Conservation (phyloP, 805 yeast genomes). For the Jamesozyma piceae region DNA sequence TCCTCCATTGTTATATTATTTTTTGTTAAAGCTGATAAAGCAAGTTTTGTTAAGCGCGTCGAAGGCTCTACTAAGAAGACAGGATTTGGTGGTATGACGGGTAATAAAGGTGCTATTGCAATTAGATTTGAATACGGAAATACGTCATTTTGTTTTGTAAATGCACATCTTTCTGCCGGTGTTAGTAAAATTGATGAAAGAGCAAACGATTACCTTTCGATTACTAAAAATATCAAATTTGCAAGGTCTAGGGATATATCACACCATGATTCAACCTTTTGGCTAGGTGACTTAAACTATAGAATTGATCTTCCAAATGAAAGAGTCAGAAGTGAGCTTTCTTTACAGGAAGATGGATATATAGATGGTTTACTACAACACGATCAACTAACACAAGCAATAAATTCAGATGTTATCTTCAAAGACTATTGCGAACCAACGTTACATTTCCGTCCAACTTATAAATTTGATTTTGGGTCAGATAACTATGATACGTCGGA, state of each 20-base stretch:
- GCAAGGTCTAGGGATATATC: constrained; percentile 64
- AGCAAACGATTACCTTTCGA: constrained; percentile 69
- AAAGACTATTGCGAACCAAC: constrained; percentile 67
- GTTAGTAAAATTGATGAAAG: constrained; percentile 71
- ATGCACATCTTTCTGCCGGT: constrained; percentile 94
- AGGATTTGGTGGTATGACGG: constrained; percentile 93
- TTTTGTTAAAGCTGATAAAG: constrained; percentile 44
- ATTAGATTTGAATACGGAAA: constrained; percentile 76
- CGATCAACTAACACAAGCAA: constrained; percentile 76
- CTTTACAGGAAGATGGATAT: constrained; percentile 33
- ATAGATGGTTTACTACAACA: constrained; percentile 42
- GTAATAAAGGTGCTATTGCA: constrained; percentile 94
- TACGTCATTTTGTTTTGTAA: constrained; percentile 73
- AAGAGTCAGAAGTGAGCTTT: constrained; percentile 52
- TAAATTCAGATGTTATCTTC: constrained; percentile 62
- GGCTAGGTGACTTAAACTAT: constrained; percentile 95
- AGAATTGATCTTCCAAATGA: constrained; percentile 66
- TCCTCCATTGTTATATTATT: constrained; percentile 59
- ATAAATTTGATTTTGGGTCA: constrained; percentile 83
- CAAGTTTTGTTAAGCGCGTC: constrained; percentile 58
- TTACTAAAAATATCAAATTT: constrained; percentile 67
- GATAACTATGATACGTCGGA: constrained; percentile 78
- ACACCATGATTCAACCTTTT: constrained; percentile 78
- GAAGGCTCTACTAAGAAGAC: constrained; percentile 89
- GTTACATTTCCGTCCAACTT: constrained; percentile 77